Conservation (phyloP, 345 rosid genomes). For the Eucalyptus victrix region DNA sequence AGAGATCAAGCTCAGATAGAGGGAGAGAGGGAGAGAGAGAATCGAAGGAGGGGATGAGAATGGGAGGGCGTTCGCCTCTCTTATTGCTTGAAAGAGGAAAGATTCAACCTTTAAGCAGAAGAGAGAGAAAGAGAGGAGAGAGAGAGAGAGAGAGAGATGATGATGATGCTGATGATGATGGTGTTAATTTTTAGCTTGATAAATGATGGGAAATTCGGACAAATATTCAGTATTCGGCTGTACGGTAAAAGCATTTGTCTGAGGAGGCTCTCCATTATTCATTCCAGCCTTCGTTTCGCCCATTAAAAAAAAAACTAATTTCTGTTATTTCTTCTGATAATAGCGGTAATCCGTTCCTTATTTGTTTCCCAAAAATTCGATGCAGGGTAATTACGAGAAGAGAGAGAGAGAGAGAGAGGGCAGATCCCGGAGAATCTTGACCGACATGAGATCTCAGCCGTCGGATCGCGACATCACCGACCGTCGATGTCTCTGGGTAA, state of each 20-base stretch:
- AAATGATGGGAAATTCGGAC: background rate
- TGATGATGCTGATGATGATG: background rate
- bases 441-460: background rate
- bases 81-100: background rate
- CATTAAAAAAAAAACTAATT: background rate
- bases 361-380: background rate
- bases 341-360: background rate
- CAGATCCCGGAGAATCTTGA: background rate
- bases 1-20: background rate
- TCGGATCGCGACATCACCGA: background rate
- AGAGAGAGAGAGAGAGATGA: background rate
- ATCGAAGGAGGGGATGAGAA: background rate
- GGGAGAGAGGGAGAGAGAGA: background rate
- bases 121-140: background rate
- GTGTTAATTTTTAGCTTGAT: background rate
- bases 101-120: background rate
- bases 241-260: background rate
- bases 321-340: background rate
- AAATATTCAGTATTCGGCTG: background rate
- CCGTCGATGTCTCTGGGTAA: background rate
- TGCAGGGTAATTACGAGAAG: background rate
- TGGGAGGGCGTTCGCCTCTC: background rate
- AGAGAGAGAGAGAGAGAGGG: background rate
- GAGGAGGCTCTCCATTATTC: background rate
- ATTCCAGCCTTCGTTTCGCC: background rate